Evolutionary conservation across 257 asterid species (phyloP).

Genomic region (Solanum ossicruentum): DNA sequence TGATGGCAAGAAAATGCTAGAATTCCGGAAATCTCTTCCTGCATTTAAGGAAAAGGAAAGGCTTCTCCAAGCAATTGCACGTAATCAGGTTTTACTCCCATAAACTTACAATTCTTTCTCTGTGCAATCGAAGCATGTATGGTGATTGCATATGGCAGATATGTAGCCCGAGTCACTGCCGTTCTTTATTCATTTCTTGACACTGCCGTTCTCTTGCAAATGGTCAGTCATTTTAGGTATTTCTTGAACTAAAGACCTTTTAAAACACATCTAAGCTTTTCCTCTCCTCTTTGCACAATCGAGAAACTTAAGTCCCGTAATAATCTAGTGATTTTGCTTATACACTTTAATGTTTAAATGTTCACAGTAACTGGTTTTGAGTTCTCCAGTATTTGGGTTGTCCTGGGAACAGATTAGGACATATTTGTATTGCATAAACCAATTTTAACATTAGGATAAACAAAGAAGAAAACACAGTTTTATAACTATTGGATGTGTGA

Average conservation of each 20-base stretch:
- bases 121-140: not conserved
- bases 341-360: not conserved
- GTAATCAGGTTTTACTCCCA: constrained; percentile 58
- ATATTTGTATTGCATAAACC: not conserved
- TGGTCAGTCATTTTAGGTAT: not conserved
- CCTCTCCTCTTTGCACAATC: not conserved
- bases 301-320: not conserved
- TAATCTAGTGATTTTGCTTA: not conserved
- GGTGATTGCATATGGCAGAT: not conserved
- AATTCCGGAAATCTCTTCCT: constrained; percentile 86
- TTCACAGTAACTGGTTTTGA: not conserved
- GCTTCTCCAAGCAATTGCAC: constrained; percentile 89
- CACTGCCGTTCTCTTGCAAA: not conserved
- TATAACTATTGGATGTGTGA: not conserved
- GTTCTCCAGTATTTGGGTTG: not conserved
- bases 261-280: not conserved
- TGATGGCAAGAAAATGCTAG: constrained; percentile 80
- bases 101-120: not conserved
- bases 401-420: not conserved
- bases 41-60: constrained; percentile 86
- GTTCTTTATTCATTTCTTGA: not conserved
- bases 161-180: not conserved
- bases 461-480: not conserved
- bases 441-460: not conserved
- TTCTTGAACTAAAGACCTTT: not conserved